These are phyloP conservation scores for Xylariaceae sp. DNA, from an alignment of 2,329 filamentous ascomycete species.

Conservation along the genomic window DNA sequence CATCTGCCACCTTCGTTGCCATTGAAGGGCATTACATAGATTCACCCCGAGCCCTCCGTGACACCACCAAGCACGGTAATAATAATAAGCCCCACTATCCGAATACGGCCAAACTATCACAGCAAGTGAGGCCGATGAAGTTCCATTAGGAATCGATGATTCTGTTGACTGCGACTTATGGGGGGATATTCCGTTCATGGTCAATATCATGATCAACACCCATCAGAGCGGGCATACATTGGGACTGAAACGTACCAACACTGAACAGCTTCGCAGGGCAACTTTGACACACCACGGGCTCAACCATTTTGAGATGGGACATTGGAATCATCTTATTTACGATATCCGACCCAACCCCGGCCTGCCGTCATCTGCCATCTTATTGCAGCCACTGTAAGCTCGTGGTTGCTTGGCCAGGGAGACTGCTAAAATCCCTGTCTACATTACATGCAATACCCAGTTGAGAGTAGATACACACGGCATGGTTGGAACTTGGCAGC, in stretches of 20 bases:
- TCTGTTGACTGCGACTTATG: not conserved
- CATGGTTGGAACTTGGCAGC: too few species aligned
- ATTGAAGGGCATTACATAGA: not conserved
- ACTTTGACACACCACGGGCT: not conserved
- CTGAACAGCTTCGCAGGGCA: not conserved
- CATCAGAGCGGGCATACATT: not conserved
- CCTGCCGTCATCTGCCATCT: not conserved
- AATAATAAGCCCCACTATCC: not conserved
- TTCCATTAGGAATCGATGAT: not conserved
- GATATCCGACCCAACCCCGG: not conserved
- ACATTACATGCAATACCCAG: not conserved
- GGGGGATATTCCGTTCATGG: not conserved
- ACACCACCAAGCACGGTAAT: not conserved
- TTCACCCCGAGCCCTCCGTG: not conserved
- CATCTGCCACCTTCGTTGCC: not conserved
- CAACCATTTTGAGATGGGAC: not conserved
- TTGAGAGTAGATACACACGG: too few species aligned
- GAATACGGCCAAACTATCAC: not conserved
- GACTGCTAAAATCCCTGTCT: conserved; percentile 7
- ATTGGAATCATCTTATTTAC: not conserved
- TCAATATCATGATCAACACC: not conserved
- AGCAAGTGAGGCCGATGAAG: not conserved
- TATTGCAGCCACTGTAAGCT: not conserved
- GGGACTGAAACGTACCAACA: not conserved
- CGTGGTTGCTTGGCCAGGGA: not conserved